phyloP scores from a whole-genome alignment of 306 rosid genomes.

The Sechiopsis laciniata region DNA sequence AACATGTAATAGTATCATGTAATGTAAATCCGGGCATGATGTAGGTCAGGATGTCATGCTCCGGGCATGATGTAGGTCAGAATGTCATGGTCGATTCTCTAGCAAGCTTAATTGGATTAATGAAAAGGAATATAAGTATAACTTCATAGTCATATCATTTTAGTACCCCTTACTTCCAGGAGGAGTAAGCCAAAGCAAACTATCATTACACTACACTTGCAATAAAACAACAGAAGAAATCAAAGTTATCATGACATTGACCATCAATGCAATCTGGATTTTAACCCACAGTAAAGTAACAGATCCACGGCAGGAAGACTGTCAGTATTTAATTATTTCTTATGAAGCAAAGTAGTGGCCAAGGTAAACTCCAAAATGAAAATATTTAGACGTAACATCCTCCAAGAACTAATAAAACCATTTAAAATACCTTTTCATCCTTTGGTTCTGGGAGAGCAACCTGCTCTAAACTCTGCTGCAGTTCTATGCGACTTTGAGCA shows the following conservation, averaged over 20 bases:
- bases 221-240: neutral
- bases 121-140: neutral
- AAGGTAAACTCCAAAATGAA: neutral
- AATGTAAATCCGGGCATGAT: neutral
- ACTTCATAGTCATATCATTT: neutral
- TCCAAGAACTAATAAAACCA: neutral
- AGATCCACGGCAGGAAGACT: neutral
- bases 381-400: neutral
- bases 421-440: slow-evolving; percentile 51
- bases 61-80: neutral
- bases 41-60: neutral
- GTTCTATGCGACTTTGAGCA: slow-evolving; percentile 86
- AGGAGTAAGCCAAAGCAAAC: neutral
- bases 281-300: neutral
- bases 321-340: neutral
- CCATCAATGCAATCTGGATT: neutral
- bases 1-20: neutral
- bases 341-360: neutral
- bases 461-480: slow-evolving; percentile 89
- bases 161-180: neutral
- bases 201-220: neutral
- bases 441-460: slow-evolving; percentile 84
- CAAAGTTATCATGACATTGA: neutral
- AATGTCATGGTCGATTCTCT: neutral
- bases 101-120: neutral